Evolutionary conservation across 2,329 filamentous ascomycete genomes (phyloP).

Genomic region (Ilyonectria mors-panacis): DNA sequence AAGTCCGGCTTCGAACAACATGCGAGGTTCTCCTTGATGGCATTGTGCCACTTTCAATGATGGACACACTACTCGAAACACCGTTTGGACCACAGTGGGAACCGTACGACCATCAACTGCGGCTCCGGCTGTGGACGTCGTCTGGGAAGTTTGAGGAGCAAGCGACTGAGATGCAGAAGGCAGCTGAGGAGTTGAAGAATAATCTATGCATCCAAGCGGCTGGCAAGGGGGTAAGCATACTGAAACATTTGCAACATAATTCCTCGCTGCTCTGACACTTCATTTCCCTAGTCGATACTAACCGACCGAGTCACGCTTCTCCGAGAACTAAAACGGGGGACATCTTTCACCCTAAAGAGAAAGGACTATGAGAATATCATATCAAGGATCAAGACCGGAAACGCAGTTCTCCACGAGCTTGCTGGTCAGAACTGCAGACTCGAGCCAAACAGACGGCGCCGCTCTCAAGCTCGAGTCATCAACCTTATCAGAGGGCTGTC

Average conservation of each 20-base stretch:
- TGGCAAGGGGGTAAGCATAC: neutral
- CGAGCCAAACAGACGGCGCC: conserved; percentile 5
- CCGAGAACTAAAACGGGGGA: neutral
- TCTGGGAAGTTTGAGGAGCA: conserved; percentile 6
- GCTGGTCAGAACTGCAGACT: conserved; percentile 2
- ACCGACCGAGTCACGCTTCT: neutral
- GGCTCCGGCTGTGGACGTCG: conserved; percentile 11
- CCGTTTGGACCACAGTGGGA: conserved; percentile 23
- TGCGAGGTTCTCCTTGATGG: conserved; percentile 26
- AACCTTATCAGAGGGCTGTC: conserved; percentile 3
- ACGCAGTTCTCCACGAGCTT: conserved; percentile 14
- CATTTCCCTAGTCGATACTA: conserved; percentile 2
- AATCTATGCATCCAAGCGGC: conserved; percentile 1
- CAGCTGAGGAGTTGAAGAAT: neutral
- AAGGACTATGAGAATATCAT: conserved; percentile 16
- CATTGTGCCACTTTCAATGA: conserved; percentile 4
- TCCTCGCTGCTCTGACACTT: neutral
- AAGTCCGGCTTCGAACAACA: conserved; percentile 21
- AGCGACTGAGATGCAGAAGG: conserved; percentile 5
- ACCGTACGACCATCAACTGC: conserved; percentile 2
- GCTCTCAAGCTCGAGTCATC: conserved; percentile 10
- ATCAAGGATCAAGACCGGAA: conserved; percentile 5
- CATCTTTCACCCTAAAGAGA: conserved; percentile 20
- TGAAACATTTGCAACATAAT: neutral
- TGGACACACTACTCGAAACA: conserved; percentile 21